These are phyloP conservation scores for Leishmania amazonensis DNA, from an alignment of 208 protist species.

Conservation along the genomic window DNA sequence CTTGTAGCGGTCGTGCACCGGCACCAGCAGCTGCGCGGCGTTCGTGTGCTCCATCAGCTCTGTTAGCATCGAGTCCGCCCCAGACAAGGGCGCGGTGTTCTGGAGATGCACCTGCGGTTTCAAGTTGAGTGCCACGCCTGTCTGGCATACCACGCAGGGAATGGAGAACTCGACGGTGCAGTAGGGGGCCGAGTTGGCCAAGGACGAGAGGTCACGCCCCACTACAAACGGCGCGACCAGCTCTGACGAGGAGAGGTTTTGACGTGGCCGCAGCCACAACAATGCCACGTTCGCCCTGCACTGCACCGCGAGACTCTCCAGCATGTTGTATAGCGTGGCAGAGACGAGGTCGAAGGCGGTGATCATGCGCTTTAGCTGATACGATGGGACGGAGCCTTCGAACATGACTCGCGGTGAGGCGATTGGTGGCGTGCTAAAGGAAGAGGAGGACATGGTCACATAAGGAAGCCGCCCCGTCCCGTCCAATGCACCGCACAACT, in stretches of 20 bases:
- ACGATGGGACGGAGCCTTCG: conserved; percentile 57
- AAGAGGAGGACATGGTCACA: background rate
- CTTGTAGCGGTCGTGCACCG: conserved; percentile 70
- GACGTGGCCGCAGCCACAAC: conserved; percentile 77
- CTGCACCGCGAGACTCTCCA: conserved; percentile 84
- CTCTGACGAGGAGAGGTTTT: conserved; percentile 68
- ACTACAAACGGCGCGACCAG: conserved; percentile 90
- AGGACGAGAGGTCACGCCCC: conserved; percentile 59
- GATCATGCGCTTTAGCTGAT: conserved; percentile 69
- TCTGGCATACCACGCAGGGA: conserved; percentile 71
- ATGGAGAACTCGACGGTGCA: conserved; percentile 73
- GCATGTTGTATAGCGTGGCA: conserved; percentile 73
- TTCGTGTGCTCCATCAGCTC: conserved; percentile 77
- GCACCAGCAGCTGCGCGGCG: conserved; percentile 80
- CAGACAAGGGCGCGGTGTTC: background rate
- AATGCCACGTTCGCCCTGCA: conserved; percentile 67
- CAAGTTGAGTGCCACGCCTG: conserved; percentile 82
- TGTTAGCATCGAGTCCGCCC: conserved; percentile 46
- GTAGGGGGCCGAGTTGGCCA: conserved; percentile 76
- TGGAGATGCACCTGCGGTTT: conserved; percentile 37
- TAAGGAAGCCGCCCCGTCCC: background rate
- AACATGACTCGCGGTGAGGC: conserved; percentile 44
- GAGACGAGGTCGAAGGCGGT: conserved; percentile 80
- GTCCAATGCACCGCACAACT: conserved; percentile 14
- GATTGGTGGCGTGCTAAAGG: background rate